phyloP scores from a whole-genome alignment of 2,329 filamentous ascomycete species.

The Colletotrichum sp. region DNA sequence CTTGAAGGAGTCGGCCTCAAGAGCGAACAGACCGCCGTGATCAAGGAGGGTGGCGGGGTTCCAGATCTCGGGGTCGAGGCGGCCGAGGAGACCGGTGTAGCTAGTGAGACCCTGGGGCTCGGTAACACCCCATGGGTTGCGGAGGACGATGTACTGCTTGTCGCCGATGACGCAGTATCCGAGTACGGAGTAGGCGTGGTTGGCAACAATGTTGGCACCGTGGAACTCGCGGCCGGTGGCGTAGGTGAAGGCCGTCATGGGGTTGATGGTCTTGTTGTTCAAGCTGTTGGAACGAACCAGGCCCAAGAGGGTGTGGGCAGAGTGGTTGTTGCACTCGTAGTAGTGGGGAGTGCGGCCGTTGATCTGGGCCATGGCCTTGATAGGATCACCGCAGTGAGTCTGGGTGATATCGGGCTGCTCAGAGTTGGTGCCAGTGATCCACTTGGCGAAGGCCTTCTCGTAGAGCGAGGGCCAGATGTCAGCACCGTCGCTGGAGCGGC shows the following conservation, averaged over 20 bases:
- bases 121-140: slow-evolving; percentile 50
- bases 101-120: slow-evolving; percentile 44
- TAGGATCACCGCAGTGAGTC: slow-evolving; percentile 44
- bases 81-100: slow-evolving; percentile 43
- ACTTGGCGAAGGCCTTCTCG: slow-evolving; percentile 54
- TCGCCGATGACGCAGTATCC: slow-evolving; percentile 40
- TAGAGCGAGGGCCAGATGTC: slow-evolving; percentile 51
- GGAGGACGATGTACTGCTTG: slow-evolving; percentile 45
- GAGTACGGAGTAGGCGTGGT: slow-evolving; percentile 50
- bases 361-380: slow-evolving; percentile 51
- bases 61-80: slow-evolving; percentile 41
- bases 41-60: slow-evolving; percentile 41
- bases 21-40: slow-evolving; percentile 39
- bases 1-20: slow-evolving; percentile 41
- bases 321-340: slow-evolving; percentile 37
- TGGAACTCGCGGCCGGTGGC: slow-evolving; percentile 40
- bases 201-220: slow-evolving; percentile 48
- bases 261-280: slow-evolving; percentile 48
- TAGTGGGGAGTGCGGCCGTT: slow-evolving; percentile 42
- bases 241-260: slow-evolving; percentile 46
- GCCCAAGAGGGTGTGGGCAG: slow-evolving; percentile 37
- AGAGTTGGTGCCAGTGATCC: slow-evolving; percentile 36
- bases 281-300: slow-evolving; percentile 43
- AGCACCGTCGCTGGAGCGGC: slow-evolving; percentile 42
- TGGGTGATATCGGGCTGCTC: slow-evolving; percentile 46